Evolutionary conservation across 2,329 filamentous ascomycete genomes (phyloP).

Genomic region (Venturia effusa): DNA sequence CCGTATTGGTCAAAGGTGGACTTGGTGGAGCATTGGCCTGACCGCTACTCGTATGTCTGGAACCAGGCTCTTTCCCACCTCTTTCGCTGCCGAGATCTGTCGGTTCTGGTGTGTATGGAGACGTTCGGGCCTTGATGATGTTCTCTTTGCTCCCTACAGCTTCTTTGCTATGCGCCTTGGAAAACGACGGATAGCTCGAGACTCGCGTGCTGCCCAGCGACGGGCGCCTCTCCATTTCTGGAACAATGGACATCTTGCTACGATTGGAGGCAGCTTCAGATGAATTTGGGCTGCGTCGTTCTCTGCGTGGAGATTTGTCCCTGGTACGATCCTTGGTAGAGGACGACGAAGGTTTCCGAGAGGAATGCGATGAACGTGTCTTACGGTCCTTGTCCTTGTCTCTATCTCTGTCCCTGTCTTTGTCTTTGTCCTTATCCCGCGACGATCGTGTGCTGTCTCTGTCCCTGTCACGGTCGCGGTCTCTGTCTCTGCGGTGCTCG

Average conservation of each 20-base stretch:
- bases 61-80: constrained; percentile 19
- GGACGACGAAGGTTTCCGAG: constrained; percentile 1
- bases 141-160: constrained; percentile 51
- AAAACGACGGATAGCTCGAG: constrained; percentile 70
- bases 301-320: constrained; percentile 19
- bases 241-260: constrained; percentile 29
- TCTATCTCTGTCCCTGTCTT: constrained; percentile 13
- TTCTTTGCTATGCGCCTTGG: constrained; percentile 88
- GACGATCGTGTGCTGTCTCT: not conserved
- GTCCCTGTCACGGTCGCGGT: not conserved
- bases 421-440: constrained; percentile 22
- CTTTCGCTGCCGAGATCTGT: constrained; percentile 28
- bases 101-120: constrained; percentile 28
- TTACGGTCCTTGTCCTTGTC: constrained; percentile 10
- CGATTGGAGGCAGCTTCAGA: not conserved
- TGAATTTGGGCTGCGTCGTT: constrained; percentile 16
- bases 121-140: constrained; percentile 20
- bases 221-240: constrained; percentile 36
- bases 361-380: constrained; percentile 2
- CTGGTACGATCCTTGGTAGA: constrained; percentile 12
- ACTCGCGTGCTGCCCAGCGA: constrained; percentile 27
- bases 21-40: constrained; percentile 32
- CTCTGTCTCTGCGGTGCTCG: constrained; percentile 1
- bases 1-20: constrained; percentile 34
- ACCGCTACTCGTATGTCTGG: constrained; percentile 18